These are phyloP conservation scores for Fusarium pilosicola DNA, from an alignment of 2,329 filamentous ascomycete genomes.

Conservation along the genomic window DNA sequence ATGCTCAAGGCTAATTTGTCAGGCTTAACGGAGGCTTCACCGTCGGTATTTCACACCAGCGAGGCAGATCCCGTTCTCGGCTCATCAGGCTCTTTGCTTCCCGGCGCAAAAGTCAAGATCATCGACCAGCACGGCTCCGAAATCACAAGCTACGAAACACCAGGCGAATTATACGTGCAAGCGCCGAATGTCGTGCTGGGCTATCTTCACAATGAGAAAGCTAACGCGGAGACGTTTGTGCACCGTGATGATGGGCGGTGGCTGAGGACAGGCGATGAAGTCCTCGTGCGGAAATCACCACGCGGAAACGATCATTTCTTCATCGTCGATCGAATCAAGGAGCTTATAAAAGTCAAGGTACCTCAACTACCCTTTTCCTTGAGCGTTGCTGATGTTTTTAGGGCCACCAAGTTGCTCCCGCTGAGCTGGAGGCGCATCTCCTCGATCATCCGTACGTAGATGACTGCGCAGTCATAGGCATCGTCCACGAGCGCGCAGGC, in stretches of 20 bases:
- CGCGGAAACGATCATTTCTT: slow-evolving; percentile 82
- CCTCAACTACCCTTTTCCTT: accelerated
- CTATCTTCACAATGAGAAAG: slow-evolving; percentile 87
- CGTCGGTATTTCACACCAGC: slow-evolving; percentile 68
- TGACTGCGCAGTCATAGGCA: slow-evolving; percentile 79
- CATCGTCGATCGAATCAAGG: slow-evolving; percentile 79
- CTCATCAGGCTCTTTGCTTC: slow-evolving; percentile 75
- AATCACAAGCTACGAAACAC: slow-evolving; percentile 73
- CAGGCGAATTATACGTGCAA: slow-evolving; percentile 83
- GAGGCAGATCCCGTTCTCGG: slow-evolving; percentile 72
- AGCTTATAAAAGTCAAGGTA: slow-evolving; percentile 82
- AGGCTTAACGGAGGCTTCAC: slow-evolving; percentile 79
- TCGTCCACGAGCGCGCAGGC: slow-evolving; percentile 67
- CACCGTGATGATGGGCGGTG: slow-evolving; percentile 69
- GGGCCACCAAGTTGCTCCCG: slow-evolving; percentile 82
- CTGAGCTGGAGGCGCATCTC: slow-evolving; percentile 80
- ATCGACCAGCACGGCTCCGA: slow-evolving; percentile 74
- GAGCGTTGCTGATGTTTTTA: slow-evolving; percentile 42
- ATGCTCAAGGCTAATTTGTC: neutral
- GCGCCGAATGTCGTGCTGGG: slow-evolving; percentile 81
- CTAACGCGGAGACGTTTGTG: slow-evolving; percentile 81
- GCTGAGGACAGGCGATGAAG: slow-evolving; percentile 88
- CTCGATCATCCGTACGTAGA: slow-evolving; percentile 76
- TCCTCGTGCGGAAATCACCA: slow-evolving; percentile 70
- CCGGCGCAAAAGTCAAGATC: slow-evolving; percentile 70